phyloP scores from a whole-genome alignment of 805 yeast species.

The Metschnikowia cubensis region DNA sequence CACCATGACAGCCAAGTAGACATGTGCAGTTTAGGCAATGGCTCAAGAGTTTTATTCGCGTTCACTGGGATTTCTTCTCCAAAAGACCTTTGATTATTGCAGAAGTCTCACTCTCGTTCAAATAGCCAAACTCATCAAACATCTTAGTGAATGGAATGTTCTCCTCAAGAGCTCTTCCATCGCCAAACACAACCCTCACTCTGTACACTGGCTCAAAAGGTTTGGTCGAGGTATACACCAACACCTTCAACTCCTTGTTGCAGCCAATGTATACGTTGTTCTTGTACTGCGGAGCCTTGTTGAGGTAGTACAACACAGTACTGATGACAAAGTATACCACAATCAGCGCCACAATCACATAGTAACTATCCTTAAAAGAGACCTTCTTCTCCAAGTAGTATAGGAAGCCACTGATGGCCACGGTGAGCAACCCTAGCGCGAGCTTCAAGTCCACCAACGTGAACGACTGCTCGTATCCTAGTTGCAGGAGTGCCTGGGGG shows the following conservation, averaged over 20 bases:
- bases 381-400: slow-evolving; percentile 48
- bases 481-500: slow-evolving; percentile 34
- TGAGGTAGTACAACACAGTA: slow-evolving; percentile 29
- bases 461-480: slow-evolving; percentile 50
- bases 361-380: slow-evolving; percentile 39
- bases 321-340: slow-evolving; percentile 36
- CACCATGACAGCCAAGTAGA: too few species aligned
- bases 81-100: slow-evolving; percentile 20
- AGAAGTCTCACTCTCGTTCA: slow-evolving; percentile 33
- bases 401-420: slow-evolving; percentile 42
- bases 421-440: slow-evolving; percentile 47
- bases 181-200: slow-evolving; percentile 30
- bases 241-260: slow-evolving; percentile 29
- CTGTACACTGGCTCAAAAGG: slow-evolving; percentile 45
- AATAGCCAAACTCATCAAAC: slow-evolving; percentile 46
- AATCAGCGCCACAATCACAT: slow-evolving; percentile 33
- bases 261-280: slow-evolving; percentile 46
- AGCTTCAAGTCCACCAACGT: slow-evolving; percentile 42
- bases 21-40: too few species aligned
- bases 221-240: slow-evolving; percentile 35
- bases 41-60: too few species aligned
- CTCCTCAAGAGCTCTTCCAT: slow-evolving; percentile 12
- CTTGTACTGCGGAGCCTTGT: slow-evolving; percentile 34
- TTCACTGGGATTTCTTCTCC: slow-evolving; percentile 16
- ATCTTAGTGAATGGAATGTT: slow-evolving; percentile 36